Percentiles rank a stretch among this genome's conserved stretches.
phyloP scores from a whole-genome alignment of 2,329 filamentous ascomycete genomes.

The Xylariales sp. region DNA sequence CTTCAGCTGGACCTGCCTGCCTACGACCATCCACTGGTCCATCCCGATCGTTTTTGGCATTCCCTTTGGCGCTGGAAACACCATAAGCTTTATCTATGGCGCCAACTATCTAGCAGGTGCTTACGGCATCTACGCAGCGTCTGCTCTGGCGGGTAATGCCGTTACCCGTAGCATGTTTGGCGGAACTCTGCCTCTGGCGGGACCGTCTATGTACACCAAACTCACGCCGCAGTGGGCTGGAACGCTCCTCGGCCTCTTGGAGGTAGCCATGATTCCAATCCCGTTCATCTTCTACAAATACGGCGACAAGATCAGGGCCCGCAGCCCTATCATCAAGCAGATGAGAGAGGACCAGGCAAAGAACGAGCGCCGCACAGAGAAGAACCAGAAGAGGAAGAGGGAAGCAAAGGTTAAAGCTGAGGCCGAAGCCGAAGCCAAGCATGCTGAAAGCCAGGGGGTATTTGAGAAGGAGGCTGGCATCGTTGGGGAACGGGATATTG shows the following conservation, averaged over 20 bases:
- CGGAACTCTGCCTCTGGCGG: conserved; percentile 74
- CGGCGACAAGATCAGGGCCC: conserved; percentile 47
- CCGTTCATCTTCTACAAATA: conserved; percentile 73
- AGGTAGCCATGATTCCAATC: conserved; percentile 72
- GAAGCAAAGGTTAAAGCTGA: no score
- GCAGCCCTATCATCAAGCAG: conserved; percentile 42
- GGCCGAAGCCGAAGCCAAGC: no score
- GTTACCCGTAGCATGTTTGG: conserved; percentile 70
- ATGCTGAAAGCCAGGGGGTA: neutral
- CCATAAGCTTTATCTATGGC: conserved; percentile 75
- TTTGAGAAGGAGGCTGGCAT: conserved; percentile 5
- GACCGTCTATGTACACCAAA: conserved; percentile 63
- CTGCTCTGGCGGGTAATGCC: conserved; percentile 74
- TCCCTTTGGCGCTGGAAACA: conserved; percentile 75
- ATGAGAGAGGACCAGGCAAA: conserved; percentile 40
- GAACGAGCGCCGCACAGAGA: conserved; percentile 28
- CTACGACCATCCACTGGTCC: conserved; percentile 75
- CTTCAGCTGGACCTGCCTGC: conserved; percentile 85
- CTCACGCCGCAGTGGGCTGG: conserved; percentile 76
- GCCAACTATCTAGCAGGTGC: conserved; percentile 74
- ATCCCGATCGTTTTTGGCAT: conserved; percentile 73
- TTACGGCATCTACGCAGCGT: conserved; percentile 79
- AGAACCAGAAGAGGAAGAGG: conserved; percentile 18
- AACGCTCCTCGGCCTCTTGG: conserved; percentile 69
- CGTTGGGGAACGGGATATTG: neutral